Evolutionary conservation across 805 yeast genomes (phyloP), one percentile per base, ranked within the genome.

Genomic region (Myxozyma mucilagina): DNA sequence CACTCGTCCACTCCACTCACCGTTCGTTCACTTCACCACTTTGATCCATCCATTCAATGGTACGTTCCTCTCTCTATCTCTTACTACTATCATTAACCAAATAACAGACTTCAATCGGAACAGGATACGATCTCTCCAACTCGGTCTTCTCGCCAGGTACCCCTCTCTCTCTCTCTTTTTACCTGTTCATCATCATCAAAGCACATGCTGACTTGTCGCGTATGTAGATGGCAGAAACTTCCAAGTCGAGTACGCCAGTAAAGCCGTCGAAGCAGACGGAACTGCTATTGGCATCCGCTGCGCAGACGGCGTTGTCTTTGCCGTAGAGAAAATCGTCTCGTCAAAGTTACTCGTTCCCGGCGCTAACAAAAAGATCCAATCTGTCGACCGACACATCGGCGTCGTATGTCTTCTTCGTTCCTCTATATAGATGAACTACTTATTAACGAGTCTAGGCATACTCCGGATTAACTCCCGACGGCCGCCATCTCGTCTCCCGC

Each of bases 51-150:
- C 44, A 35, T 20, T 29, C 50, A 41, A 36, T 45, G 47, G 51
- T 54, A 16, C 18, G 56, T 31, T 32, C 45, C 20, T 13, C 14
- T 29, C 34, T 11, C 34, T 10, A 1, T 31, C 9, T 4, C 18
- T n/a, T n/a, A n/a, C n/a, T n/a, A n/a, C n/a, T n/a, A n/a, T n/a
- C n/a, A n/a, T n/a, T 55, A n/a, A 41, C 57, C 8, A 10, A 29
- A n/a, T 16, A 29, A 4, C 35, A 50, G 56, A 63, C 98, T 43
- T 94, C 99, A 50, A 92, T 94, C 70, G 99, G 99, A 70, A 94
- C 99, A 34, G 99, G 99, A 18, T 94, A 94, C 84, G 99, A 94
- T 81, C 86, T 94, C 72, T 90, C 97, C 38, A 94, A 94, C 79
- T 87, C 96, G 78, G 97, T 93, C 64, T 94, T 94, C 78, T 85